Percentiles rank a stretch among this genome's conserved stretches.
phyloP scores from a whole-genome alignment of 2,329 filamentous ascomycete species.

The Penicillium psychrosexuale region DNA sequence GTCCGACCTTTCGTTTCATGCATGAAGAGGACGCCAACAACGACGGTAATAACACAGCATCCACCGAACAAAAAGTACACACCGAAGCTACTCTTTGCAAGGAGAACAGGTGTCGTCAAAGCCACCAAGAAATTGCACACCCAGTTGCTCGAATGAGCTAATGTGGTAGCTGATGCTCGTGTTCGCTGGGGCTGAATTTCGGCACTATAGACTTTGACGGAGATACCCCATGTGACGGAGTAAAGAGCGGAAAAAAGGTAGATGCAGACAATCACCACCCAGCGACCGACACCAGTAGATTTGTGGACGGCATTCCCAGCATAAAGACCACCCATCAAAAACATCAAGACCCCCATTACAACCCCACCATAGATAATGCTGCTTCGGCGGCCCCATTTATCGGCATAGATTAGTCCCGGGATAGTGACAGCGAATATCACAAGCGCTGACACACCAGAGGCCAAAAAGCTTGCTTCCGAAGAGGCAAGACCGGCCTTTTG shows the following conservation, averaged over 20 bases:
- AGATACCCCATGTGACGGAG: constrained; percentile 52
- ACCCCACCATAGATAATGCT: constrained; percentile 55
- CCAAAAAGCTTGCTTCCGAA: constrained; percentile 55
- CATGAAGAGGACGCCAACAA: constrained; percentile 47
- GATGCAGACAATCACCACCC: constrained; percentile 30
- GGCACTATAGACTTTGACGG: constrained; percentile 55
- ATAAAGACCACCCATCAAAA: constrained; percentile 35
- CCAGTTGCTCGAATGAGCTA: constrained; percentile 55
- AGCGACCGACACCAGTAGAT: constrained; percentile 24
- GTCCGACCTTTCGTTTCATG: constrained; percentile 50
- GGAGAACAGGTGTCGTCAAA: constrained; percentile 44
- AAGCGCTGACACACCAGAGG: constrained; percentile 59
- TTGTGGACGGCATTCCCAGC: constrained; percentile 31
- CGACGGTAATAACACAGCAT: constrained; percentile 39
- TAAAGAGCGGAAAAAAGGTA: constrained; percentile 26
- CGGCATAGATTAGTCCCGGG: constrained; percentile 55
- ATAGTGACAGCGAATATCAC: constrained; percentile 58
- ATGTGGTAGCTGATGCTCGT: constrained; percentile 53
- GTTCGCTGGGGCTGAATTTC: constrained; percentile 59
- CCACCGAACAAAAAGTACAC: constrained; percentile 50
- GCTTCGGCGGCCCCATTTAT: constrained; percentile 57
- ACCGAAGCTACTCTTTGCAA: constrained; percentile 44
- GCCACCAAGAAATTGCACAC: constrained; percentile 46
- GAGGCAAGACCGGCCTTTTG: constrained; percentile 57
- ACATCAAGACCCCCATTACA: constrained; percentile 43